Percentiles rank a stretch among this genome's conserved stretches.
Evolutionary conservation across 768 basidiomycete species (phyloP).

Genomic region (Pulveroboletus ravenelii): DNA sequence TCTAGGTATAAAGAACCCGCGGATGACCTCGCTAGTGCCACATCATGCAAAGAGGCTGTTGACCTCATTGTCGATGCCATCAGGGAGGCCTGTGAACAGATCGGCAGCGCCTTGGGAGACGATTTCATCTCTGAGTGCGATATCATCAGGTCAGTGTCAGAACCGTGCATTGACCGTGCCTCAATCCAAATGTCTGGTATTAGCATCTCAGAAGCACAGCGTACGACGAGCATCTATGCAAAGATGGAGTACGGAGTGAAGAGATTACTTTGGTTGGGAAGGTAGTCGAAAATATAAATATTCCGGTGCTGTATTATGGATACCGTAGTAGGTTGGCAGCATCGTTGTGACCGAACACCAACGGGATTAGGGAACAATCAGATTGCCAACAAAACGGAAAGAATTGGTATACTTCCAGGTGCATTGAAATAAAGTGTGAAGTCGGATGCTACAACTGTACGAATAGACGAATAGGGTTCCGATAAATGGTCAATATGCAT

Average conservation of each 20-base stretch:
- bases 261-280: conserved; percentile 82
- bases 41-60: conserved; percentile 72
- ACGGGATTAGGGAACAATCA: conserved; percentile 1
- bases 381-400: conserved; percentile 15
- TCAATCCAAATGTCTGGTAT: conserved; percentile 2
- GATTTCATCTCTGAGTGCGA: conserved; percentile 61
- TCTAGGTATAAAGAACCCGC: conserved; percentile 49
- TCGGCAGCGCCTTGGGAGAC: conserved; percentile 41
- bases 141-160: conserved; percentile 64
- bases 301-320: conserved; percentile 9
- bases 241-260: conserved; percentile 95
- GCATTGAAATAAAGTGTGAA: conserved; percentile 14
- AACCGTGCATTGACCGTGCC: neutral
- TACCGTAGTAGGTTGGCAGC: conserved; percentile 10
- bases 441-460: conserved; percentile 16
- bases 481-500: conserved; percentile 15
- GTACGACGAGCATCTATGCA: conserved; percentile 79
- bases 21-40: conserved; percentile 57
- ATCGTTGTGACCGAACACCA: conserved; percentile 10
- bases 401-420: conserved; percentile 23
- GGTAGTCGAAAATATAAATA: conserved; percentile 32
- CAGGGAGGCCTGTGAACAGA: conserved; percentile 58
- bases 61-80: conserved; percentile 73
- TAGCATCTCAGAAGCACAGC: conserved; percentile 78
- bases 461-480: conserved; percentile 17